Base-by-base conservation (phyloP, 306 rosid genomes). In the Fragaria ananassa region DNA sequence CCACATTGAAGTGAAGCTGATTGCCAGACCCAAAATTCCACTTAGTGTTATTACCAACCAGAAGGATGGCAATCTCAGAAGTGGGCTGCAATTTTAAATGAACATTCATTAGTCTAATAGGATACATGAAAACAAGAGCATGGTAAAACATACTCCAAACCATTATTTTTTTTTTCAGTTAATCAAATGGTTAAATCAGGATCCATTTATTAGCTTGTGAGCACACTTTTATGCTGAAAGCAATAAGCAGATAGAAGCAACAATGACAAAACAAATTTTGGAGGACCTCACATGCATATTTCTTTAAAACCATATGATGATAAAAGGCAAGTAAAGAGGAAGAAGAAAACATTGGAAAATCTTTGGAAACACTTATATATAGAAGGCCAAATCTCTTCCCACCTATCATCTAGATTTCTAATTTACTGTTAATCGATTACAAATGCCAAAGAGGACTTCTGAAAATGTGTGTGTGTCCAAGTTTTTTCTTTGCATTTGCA, bases 1-100 rank as follows among this genome's bases (percentile, higher is more conserved):
- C 99, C 99, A 92, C 99, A 96, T 91, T 27, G 99, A 96, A n/a
- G 99, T 88, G 88, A 96, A 96, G 87, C 98, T 92, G 82, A 96
- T 96, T 41, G 93, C 98, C 71, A 96, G 89, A 72, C 99, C 99
- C 87, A 92, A 83, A 87, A 91, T 64, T 74, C 99, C 99, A 72
- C 99, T 96, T 19, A 89, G 83, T 13, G 99, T 92, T 79, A 91
- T 86, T 76, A 96, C 99, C 81, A 89, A 15, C 99, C 99, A 96
- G 90, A 96, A 92, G 84, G 85, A 82, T 25, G 97, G 93, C 78
- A 87, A 81, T 78, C 93, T 91, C 86, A 96, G 82, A 76, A 96
- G 99, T 42, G 99, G 93, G 82, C 99, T 96, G 97, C 87, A 75
- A 82, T 75, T 77, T 66, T 56, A 66, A 74, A 79, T 64, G 61